Conservation (phyloP, 768 basidiomycete genomes). For the Dacryopinax spathularia region DNA sequence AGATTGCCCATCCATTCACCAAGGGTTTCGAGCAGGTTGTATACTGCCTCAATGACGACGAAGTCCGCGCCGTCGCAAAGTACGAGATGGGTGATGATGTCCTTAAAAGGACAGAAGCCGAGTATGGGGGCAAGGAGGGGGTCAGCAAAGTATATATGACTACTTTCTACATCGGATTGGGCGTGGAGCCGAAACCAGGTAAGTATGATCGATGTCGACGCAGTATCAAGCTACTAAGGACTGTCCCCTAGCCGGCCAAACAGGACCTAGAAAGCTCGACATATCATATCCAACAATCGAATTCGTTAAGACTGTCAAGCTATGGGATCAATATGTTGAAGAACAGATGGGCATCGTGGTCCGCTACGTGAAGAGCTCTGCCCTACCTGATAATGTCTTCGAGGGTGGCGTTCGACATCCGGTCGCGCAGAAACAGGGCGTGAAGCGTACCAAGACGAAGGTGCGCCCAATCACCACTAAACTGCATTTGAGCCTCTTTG, state of each 20-base stretch:
- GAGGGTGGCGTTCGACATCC: constrained; percentile 68
- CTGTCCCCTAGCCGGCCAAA: constrained; percentile 52
- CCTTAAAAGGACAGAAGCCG: constrained; percentile 58
- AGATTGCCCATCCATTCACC: constrained; percentile 86
- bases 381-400: constrained; percentile 68
- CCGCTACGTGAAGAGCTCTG: constrained; percentile 76
- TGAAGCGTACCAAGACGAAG: constrained; percentile 63
- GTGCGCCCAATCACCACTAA: constrained; percentile 24
- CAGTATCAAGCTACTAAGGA: no score
- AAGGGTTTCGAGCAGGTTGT: constrained; percentile 83
- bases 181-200: constrained; percentile 85
- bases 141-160: constrained; percentile 78
- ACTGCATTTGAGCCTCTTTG: neutral
- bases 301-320: constrained; percentile 83
- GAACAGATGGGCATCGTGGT: constrained; percentile 87
- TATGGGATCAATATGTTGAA: constrained; percentile 92
- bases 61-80: constrained; percentile 74
- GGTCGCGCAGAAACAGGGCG: constrained; percentile 31
- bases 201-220: constrained; percentile 19
- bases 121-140: constrained; percentile 61
- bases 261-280: constrained; percentile 73
- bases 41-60: constrained; percentile 72
- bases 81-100: constrained; percentile 70
- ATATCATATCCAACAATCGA: constrained; percentile 95
- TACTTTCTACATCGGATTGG: constrained; percentile 93